Evolutionary conservation across 2,329 filamentous ascomycete species (phyloP).

Genomic region (Mycosphaerella sp.): DNA sequence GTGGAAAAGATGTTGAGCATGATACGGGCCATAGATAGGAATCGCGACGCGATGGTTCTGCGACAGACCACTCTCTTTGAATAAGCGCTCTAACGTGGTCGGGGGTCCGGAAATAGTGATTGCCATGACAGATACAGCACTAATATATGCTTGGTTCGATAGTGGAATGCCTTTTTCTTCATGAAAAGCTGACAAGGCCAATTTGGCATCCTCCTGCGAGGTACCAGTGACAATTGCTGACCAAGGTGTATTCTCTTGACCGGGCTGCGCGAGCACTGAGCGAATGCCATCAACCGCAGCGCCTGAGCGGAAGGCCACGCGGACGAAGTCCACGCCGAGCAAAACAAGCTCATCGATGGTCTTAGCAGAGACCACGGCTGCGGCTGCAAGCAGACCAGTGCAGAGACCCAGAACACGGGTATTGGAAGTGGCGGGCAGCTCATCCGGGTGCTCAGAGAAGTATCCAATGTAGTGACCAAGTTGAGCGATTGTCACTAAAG

Average conservation of each 20-base stretch:
- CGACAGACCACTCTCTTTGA: slow-evolving; percentile 45
- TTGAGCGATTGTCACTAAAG: slow-evolving; percentile 59
- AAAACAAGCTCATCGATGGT: slow-evolving; percentile 57
- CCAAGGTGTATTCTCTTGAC: slow-evolving; percentile 57
- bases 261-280: slow-evolving; percentile 47
- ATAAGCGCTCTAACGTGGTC: slow-evolving; percentile 47
- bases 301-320: slow-evolving; percentile 61
- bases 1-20: slow-evolving; percentile 52
- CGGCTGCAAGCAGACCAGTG: slow-evolving; percentile 64
- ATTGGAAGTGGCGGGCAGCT: slow-evolving; percentile 45
- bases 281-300: slow-evolving; percentile 40
- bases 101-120: slow-evolving; percentile 56
- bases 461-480: slow-evolving; percentile 64
- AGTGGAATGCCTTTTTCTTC: slow-evolving; percentile 46
- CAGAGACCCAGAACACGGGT: slow-evolving; percentile 58
- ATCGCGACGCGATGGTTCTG: slow-evolving; percentile 49
- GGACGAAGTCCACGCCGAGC: slow-evolving; percentile 57
- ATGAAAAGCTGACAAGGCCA: slow-evolving; percentile 54
- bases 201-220: slow-evolving; percentile 47
- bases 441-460: slow-evolving; percentile 50
- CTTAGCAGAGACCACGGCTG: slow-evolving; percentile 58
- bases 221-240: slow-evolving; percentile 58
- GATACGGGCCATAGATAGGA: slow-evolving; percentile 54
- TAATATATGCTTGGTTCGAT: slow-evolving; percentile 52
- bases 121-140: slow-evolving; percentile 54